Evolutionary conservation across 169 alveolate species (phyloP), one percentile per base, ranked within the genome.

Genomic region (Eimeria praecox): DNA sequence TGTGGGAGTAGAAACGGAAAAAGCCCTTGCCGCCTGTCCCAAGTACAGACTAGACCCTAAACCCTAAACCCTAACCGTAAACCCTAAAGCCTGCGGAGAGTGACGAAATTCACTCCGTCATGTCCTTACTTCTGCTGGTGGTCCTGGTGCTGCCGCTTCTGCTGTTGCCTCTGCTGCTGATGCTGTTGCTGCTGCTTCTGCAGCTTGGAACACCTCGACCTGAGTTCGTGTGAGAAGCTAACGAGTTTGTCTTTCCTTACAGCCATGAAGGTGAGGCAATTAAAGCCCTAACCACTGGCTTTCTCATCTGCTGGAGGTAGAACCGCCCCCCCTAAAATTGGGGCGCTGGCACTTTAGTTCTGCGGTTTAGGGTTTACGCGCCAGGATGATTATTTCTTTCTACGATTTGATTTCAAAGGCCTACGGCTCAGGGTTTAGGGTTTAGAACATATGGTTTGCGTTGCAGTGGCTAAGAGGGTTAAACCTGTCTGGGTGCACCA

Each of bases 11-110:
- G 88, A 78, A 35, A 33, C 88, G 38, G 62, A 18, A 3, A 14
- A 12, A 40, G 88, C 59, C 35, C 88, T 78, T 18, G 33, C 14
- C 3, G 71, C 9, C 90, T 40, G 64, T 10, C 9, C 40, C 90
- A 82, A 35, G 90, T 46, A 82, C 33, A 82, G 12, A 0, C 46
- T 27, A 44, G 14, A 49, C 90, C 40, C 71, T 35, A 82, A 82
- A 49, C 90, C 46, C 90, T 82, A 38, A 71, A n/a, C 82, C 82
- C 46, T n/a, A n/a, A 49, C 90, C 40, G 46, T 35, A 82, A 82
- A 49, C 90, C 46, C 90, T 82, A 38, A 71, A n/a, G 46, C 82
- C 46, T 71, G 82, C 40, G 46, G n/a, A n/a, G 30, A n/a, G 69
- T 6, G 42, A 71, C 42, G 49, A 10, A 12, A 71, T 30, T 12